These are phyloP conservation scores for Anisodus acutangulus DNA, from an alignment of 257 asterid species.

Conservation along the genomic window DNA sequence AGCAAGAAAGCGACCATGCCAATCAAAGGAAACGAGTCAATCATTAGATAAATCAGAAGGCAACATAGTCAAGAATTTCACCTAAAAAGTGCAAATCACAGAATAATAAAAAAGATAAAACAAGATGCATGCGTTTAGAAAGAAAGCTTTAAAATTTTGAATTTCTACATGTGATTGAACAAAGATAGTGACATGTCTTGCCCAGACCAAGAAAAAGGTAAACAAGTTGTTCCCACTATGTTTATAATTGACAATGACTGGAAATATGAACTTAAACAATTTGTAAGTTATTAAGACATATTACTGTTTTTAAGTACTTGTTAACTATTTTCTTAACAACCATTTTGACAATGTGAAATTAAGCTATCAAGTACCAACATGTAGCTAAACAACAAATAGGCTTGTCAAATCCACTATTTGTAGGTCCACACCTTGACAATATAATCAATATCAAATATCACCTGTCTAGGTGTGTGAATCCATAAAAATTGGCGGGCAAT, in stretches of 20 bases:
- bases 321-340: background rate
- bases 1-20: constrained; percentile 37
- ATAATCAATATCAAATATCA: background rate
- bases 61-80: background rate
- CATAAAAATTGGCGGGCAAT: constrained; percentile 55
- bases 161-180: background rate
- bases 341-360: background rate
- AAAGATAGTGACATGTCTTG: constrained; percentile 20
- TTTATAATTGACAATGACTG: background rate
- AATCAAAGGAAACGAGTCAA: constrained; percentile 30
- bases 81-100: constrained; percentile 28
- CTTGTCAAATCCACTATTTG: background rate
- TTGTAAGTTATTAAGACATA: too few species aligned
- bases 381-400: too few species aligned
- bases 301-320: too few species aligned
- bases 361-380: background rate
- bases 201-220: constrained; percentile 12
- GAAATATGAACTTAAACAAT: background rate
- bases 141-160: constrained; percentile 14
- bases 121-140: constrained; percentile 16
- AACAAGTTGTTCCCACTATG: constrained; percentile 20
- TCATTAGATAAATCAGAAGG: background rate
- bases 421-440: background rate
- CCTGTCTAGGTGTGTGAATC: background rate
- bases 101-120: background rate